These are phyloP conservation scores for Backusella australiensis DNA, from an alignment of 192 early-diverging fungal species.

Conservation along the genomic window DNA sequence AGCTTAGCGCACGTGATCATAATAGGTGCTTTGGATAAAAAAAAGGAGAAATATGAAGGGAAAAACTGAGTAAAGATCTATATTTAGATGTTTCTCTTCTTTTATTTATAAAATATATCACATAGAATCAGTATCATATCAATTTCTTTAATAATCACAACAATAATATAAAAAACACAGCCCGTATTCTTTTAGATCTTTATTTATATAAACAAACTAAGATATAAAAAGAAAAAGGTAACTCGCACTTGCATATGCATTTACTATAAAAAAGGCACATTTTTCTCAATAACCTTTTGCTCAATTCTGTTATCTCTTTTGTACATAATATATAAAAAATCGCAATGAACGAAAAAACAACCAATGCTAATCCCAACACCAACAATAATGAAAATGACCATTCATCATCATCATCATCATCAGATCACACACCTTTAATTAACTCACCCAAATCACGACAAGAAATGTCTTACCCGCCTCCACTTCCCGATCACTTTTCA, in stretches of 20 bases:
- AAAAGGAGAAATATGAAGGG: not conserved
- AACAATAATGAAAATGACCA: not conserved
- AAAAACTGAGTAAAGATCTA: not conserved
- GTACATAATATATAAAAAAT: not conserved
- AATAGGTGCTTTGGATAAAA: not conserved
- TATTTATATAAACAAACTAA: not conserved
- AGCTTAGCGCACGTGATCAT: not conserved
- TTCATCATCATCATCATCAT: not conserved
- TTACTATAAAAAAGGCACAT: not conserved
- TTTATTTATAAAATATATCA: conserved; percentile 1
- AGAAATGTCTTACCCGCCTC: not conserved
- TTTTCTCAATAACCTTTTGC: not conserved
- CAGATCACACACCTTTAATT: not conserved
- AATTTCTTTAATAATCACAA: no score
- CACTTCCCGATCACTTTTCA: not conserved
- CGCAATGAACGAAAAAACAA: not conserved
- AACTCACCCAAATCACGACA: not conserved
- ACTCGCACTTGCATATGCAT: not conserved
- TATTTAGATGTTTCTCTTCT: not conserved
- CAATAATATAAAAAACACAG: not conserved
- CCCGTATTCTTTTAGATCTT: not conserved
- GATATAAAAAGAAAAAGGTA: conserved; percentile 3
- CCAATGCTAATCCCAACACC: not conserved
- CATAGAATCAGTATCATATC: not conserved
- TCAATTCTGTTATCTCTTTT: not conserved